A percentile compares a stretch with the other conserved stretches of the same genome.
These are phyloP conservation scores for Didymella lethalis DNA, from an alignment of 2,329 filamentous ascomycete species.

Conservation along the genomic window DNA sequence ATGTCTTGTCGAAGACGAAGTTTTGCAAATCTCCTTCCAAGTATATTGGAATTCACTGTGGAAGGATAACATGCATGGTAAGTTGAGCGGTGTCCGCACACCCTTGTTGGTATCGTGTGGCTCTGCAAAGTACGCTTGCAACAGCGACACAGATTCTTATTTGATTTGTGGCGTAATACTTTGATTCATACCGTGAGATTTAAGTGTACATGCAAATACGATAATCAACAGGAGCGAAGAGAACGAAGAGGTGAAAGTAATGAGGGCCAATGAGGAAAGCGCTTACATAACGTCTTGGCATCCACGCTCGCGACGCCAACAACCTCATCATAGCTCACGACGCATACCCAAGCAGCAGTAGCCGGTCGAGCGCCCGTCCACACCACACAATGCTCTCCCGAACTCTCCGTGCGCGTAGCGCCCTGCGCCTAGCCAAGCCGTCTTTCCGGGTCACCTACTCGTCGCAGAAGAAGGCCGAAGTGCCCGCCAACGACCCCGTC, in stretches of 20 bases:
- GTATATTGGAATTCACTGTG: background rate
- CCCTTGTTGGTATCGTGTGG: too few species aligned
- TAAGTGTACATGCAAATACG: too few species aligned
- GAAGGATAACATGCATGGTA: too few species aligned
- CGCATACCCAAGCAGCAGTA: slow-evolving; percentile 6
- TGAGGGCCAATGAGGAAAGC: slow-evolving; percentile 4
- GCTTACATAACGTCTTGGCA: slow-evolving; percentile 24
- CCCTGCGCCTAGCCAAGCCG: slow-evolving; percentile 35
- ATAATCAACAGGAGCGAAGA: too few species aligned
- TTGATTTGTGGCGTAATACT: too few species aligned
- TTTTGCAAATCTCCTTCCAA: background rate
- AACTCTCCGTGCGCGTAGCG: slow-evolving; percentile 40
- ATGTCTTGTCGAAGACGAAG: background rate
- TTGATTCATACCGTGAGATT: too few species aligned
- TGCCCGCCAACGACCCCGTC: slow-evolving; percentile 72
- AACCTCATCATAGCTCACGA: slow-evolving; percentile 21
- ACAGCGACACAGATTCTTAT: too few species aligned
- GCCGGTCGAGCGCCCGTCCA: slow-evolving; percentile 12
- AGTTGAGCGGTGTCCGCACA: background rate
- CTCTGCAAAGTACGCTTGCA: too few species aligned
- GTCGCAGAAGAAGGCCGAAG: slow-evolving; percentile 52
- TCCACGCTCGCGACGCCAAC: slow-evolving; percentile 4
- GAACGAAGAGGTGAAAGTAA: too few species aligned
- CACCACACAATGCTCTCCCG: slow-evolving; percentile 36
- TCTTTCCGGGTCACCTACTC: slow-evolving; percentile 37